These are phyloP conservation scores for Cucurbitaria berberidis DNA, from an alignment of 2,329 filamentous ascomycete species.

Conservation along the genomic window DNA sequence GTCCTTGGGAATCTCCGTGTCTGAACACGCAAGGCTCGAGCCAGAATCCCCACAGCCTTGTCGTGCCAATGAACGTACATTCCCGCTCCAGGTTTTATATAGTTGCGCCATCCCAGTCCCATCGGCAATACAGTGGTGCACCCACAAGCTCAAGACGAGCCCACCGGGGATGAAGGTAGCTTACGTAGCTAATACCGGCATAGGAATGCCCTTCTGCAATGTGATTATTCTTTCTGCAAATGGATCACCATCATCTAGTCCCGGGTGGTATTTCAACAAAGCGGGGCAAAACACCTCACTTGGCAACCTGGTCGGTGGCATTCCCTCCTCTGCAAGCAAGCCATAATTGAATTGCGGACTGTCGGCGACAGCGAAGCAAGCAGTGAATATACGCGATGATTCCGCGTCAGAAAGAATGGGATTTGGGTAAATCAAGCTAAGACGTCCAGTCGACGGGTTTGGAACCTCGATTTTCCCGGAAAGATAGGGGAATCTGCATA, in stretches of 20 bases:
- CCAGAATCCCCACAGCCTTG: too few species aligned
- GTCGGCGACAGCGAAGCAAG: not conserved
- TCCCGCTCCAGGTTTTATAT: conserved; percentile 18
- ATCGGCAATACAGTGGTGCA: conserved; percentile 31
- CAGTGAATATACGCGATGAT: conserved; percentile 10
- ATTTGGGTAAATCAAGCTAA: conserved; percentile 19
- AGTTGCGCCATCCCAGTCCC: conserved; percentile 21
- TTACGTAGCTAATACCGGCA: conserved; percentile 30
- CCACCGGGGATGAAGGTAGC: conserved; percentile 37
- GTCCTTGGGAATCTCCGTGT: not conserved
- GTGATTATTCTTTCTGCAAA: conserved; percentile 14
- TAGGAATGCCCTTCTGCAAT: conserved; percentile 9
- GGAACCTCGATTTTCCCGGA: conserved; percentile 18
- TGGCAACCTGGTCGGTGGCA: conserved; percentile 17
- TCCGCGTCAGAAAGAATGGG: conserved; percentile 10
- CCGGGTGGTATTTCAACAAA: conserved; percentile 14
- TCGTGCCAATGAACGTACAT: not conserved
- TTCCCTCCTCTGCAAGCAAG: conserved; percentile 9
- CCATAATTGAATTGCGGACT: conserved; percentile 8
- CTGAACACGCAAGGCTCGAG: too few species aligned
- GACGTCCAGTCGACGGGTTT: conserved; percentile 1
- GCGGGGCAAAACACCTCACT: conserved; percentile 15
- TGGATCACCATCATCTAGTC: conserved; percentile 14
- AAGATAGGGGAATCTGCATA: conserved; percentile 20
- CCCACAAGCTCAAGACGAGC: conserved; percentile 34